Percentiles rank a stretch among this genome's conserved stretches.
phyloP scores from a whole-genome alignment of 495 filamentous ascomycete genomes.

The Opeltia flavorubescens region DNA sequence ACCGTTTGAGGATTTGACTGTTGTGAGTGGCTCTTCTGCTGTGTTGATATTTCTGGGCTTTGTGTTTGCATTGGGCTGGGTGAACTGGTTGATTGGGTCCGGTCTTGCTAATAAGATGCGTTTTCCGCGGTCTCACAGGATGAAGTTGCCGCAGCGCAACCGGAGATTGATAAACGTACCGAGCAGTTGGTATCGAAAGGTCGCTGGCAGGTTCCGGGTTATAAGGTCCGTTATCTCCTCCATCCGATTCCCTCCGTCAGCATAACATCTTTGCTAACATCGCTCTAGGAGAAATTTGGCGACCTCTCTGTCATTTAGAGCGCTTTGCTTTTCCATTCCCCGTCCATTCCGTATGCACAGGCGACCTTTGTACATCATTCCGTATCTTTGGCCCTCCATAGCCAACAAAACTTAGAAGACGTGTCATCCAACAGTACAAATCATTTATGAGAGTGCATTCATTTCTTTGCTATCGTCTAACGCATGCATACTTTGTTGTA shows the following conservation, averaged over 20 bases:
- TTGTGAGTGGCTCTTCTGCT: slow-evolving; percentile 52
- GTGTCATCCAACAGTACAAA: neutral
- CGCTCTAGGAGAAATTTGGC: slow-evolving; percentile 84
- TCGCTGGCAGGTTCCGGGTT: slow-evolving; percentile 92
- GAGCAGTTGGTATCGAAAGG: slow-evolving; percentile 86
- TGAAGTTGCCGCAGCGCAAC: slow-evolving; percentile 81
- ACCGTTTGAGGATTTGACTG: slow-evolving; percentile 94
- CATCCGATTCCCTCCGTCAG: neutral
- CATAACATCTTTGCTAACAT: neutral
- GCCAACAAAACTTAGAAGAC: neutral
- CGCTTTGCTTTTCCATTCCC: neutral
- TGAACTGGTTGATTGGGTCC: too few relatives aligned
- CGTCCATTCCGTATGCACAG: neutral
- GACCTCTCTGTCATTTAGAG: slow-evolving; percentile 80
- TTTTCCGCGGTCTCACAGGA: slow-evolving; percentile 43
- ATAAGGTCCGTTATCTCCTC: slow-evolving; percentile 61
- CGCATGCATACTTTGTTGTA: neutral
- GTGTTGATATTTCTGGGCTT: neutral
- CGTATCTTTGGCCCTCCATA: neutral
- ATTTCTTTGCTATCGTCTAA: neutral
- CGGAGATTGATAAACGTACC: slow-evolving; percentile 92
- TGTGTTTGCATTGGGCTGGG: too few relatives aligned
- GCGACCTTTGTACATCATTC: neutral
- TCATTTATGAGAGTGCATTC: neutral
- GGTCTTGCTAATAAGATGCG: slow-evolving; percentile 7